These are phyloP conservation scores for Funneliformis geosporum DNA, from an alignment of 192 early-diverging fungal genomes.

Conservation along the genomic window DNA sequence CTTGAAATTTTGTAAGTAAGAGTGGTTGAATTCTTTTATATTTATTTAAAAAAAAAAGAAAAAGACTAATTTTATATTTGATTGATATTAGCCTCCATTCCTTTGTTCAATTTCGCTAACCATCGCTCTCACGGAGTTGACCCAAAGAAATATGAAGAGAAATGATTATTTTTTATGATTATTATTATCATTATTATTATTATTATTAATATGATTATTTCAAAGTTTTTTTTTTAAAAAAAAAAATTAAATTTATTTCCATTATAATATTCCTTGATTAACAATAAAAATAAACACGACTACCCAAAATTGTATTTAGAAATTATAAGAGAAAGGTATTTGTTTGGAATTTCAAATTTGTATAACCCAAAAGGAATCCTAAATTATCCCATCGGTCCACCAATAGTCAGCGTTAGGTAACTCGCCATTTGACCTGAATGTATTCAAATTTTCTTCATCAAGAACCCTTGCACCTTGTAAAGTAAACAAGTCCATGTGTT, in stretches of 20 bases:
- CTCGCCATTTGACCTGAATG: not conserved
- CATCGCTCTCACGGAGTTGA: constrained; percentile 73
- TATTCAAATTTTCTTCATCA: not conserved
- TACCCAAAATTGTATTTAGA: too few relatives aligned
- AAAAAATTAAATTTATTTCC: not conserved
- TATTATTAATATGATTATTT: too few relatives aligned
- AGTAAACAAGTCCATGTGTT: not conserved
- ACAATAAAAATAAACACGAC: too few relatives aligned
- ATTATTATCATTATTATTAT: too few relatives aligned
- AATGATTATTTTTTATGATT: not conserved
- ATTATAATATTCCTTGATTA: not conserved
- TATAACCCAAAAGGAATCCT: not conserved
- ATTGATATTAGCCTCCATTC: constrained; percentile 53
- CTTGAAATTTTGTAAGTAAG: constrained; percentile 59
- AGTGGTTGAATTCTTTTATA: constrained; percentile 9
- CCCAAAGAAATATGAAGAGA: constrained; percentile 32
- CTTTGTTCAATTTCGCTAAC: constrained; percentile 79
- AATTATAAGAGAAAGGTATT: too few relatives aligned
- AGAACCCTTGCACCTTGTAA: constrained; percentile 8
- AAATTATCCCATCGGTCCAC: not conserved
- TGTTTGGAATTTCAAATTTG: too few relatives aligned
- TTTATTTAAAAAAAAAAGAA: not conserved
- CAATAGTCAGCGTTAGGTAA: not conserved
- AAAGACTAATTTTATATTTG: not conserved
- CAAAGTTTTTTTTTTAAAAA: too few relatives aligned